phyloP scores from a whole-genome alignment of 2,329 filamentous ascomycete genomes.

The Ceratocystis lukuohia region DNA sequence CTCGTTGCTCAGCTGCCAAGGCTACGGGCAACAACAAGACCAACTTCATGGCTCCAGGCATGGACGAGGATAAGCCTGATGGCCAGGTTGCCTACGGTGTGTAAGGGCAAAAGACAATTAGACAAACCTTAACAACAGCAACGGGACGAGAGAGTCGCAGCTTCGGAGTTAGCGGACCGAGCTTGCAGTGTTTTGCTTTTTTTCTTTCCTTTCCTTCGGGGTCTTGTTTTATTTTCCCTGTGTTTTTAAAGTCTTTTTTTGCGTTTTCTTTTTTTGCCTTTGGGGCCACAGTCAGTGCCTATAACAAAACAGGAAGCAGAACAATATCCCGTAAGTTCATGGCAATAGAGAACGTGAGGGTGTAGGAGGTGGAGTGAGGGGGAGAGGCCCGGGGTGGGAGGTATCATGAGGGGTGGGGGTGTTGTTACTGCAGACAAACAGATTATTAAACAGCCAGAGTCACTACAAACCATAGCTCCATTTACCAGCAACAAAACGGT shows the following conservation, averaged over 20 bases:
- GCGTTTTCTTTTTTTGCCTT: conserved; percentile 5
- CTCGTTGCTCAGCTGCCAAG: conserved; percentile 89
- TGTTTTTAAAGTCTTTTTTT: not conserved
- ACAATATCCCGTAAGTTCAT: not conserved
- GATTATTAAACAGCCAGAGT: conserved; percentile 10
- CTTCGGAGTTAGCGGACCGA: not conserved
- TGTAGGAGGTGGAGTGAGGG: not conserved
- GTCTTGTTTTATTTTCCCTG: not conserved
- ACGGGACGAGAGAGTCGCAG: conserved; percentile 1
- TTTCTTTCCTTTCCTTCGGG: conserved; percentile 2
- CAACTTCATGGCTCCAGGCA: conserved; percentile 64
- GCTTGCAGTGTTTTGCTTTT: conserved; percentile 8
- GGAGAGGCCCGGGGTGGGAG: not conserved
- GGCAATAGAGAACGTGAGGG: not conserved
- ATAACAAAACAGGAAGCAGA: conserved; percentile 5
- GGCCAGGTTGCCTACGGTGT: conserved; percentile 47
- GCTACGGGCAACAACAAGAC: conserved; percentile 64
- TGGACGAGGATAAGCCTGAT: conserved; percentile 48
- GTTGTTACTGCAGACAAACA: conserved; percentile 13
- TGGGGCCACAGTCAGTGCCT: not conserved
- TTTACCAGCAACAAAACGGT: conserved; percentile 3
- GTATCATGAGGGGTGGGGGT: not conserved
- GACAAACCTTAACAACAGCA: conserved; percentile 1
- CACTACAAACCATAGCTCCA: conserved; percentile 1
- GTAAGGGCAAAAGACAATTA: conserved; percentile 26